These are phyloP conservation scores for Solanum gandarillasii DNA, from an alignment of 257 asterid species.

Conservation along the genomic window DNA sequence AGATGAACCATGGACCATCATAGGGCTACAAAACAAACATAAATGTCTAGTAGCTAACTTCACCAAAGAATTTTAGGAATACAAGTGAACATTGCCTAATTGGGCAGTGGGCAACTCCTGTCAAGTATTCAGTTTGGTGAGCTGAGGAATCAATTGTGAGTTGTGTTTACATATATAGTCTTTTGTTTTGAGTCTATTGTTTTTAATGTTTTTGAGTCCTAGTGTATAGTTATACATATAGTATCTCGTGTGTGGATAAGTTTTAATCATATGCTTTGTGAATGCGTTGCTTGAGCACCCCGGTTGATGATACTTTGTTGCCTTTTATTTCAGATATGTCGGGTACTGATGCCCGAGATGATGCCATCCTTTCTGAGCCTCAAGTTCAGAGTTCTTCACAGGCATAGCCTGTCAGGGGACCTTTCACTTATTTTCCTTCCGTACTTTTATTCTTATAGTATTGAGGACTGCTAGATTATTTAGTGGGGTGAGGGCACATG, in stretches of 20 bases:
- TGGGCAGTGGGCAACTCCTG: not conserved
- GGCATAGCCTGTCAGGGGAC: not conserved
- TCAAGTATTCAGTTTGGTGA: not conserved
- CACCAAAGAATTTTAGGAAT: not conserved
- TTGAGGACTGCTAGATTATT: not conserved
- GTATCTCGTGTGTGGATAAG: not conserved
- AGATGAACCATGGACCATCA: not conserved
- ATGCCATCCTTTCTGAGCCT: not conserved
- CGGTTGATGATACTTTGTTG: not conserved
- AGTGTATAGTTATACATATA: not conserved
- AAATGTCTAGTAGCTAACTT: not conserved
- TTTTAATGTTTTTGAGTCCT: not conserved
- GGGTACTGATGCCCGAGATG: not conserved
- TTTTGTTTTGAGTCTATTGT: not conserved
- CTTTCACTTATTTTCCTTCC: too few species aligned
- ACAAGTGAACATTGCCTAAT: not conserved
- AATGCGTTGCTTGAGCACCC: not conserved
- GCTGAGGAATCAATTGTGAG: not conserved
- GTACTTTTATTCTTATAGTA: not conserved
- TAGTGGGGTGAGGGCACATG: not conserved
- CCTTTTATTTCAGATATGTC: not conserved
- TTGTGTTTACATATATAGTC: not conserved
- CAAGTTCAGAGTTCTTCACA: not conserved
- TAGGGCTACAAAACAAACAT: not conserved
- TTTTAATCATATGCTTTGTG: not conserved